Conservation (phyloP, 192 early-diverging fungal genomes). For the Kickxella alabastrina region DNA sequence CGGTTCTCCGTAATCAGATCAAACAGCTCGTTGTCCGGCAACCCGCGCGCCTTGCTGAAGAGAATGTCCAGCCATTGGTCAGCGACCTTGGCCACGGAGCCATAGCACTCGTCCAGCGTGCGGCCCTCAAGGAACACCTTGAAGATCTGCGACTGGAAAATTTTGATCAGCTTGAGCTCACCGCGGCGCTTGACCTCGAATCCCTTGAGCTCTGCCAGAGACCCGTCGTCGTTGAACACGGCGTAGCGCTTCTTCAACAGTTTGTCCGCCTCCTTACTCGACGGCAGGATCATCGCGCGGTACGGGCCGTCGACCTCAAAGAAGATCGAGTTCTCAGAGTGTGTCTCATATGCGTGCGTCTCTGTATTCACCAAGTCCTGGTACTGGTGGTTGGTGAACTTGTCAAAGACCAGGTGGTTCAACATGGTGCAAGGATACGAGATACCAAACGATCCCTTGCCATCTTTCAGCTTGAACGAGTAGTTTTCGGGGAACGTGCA, state of each 20-base stretch:
- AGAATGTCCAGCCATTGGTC: conserved; percentile 95
- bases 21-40: conserved; percentile 86
- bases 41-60: conserved; percentile 73
- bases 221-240: conserved; percentile 94
- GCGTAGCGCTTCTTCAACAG: conserved; percentile 98
- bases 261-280: conserved; percentile 93
- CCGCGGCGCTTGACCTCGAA: conserved; percentile 99
- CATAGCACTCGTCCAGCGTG: conserved; percentile 85
- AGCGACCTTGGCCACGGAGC: conserved; percentile 80
- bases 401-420: conserved; percentile 91
- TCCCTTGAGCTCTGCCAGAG: conserved; percentile 93
- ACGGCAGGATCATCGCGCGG: conserved; percentile 94
- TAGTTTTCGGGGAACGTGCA: conserved; percentile 90
- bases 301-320: conserved; percentile 99
- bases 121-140: conserved; percentile 85
- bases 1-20: conserved; percentile 97
- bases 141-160: conserved; percentile 94
- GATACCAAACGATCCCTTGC: conserved; percentile 74
- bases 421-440: conserved; percentile 98
- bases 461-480: conserved; percentile 71
- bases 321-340: conserved; percentile 94
- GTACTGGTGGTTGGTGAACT: conserved; percentile 98
- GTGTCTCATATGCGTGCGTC: conserved; percentile 60
- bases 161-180: conserved; percentile 97
- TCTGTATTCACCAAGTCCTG: conserved; percentile 66